Evolutionary conservation across 306 rosid genomes (phyloP).

Genomic region (Leucaena leucocephala): DNA sequence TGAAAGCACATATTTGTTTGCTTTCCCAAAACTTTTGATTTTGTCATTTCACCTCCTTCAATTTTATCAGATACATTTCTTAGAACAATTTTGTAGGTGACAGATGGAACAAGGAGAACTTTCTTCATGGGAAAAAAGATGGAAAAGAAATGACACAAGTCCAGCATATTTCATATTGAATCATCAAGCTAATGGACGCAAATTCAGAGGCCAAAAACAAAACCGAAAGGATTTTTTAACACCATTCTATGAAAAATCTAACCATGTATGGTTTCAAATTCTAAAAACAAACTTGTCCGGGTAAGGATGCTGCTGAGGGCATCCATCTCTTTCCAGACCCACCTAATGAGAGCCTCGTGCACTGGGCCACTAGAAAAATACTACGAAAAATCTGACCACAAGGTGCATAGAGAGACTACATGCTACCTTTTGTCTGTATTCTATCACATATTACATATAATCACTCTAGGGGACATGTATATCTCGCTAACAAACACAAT

Average conservation of each 20-base stretch:
- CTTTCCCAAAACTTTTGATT: not conserved
- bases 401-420: not conserved
- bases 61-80: not conserved
- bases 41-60: not conserved
- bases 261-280: no score
- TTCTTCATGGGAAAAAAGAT: not conserved
- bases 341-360: no score
- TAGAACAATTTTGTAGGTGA: slow-evolving; percentile 6
- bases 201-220: slow-evolving; percentile 9
- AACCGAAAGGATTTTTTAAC: slow-evolving; percentile 15
- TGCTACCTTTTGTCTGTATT: slow-evolving; percentile 27
- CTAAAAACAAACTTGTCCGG: no score
- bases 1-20: not conserved
- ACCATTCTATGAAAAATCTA: not conserved
- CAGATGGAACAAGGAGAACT: slow-evolving; percentile 13
- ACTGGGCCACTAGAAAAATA: no score
- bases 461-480: slow-evolving; percentile 23
- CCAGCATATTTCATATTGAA: not conserved
- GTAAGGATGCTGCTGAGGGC: no score
- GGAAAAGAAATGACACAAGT: slow-evolving; percentile 5
- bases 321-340: no score
- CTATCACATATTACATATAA: not conserved
- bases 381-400: not conserved
- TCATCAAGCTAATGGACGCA: not conserved
- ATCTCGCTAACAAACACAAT: slow-evolving; percentile 8